phyloP scores from a whole-genome alignment of 2,329 filamentous ascomycete species.

The Aspergillus viridinutans region DNA sequence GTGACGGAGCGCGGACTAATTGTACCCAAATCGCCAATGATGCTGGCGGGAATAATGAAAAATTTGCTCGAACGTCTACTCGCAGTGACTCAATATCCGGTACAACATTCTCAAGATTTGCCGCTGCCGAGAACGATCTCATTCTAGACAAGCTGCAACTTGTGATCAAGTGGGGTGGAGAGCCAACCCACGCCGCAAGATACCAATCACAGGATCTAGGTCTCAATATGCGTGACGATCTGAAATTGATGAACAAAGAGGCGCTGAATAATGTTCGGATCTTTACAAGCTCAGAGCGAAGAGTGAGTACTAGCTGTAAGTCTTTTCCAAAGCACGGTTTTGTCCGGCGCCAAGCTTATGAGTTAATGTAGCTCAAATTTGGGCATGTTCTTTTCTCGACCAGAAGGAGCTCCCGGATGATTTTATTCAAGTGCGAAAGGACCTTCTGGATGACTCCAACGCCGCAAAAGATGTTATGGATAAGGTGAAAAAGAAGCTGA shows the following conservation, averaged over 20 bases:
- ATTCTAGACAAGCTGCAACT: conserved; percentile 94
- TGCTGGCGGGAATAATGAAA: conserved; percentile 22
- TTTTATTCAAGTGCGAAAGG: conserved; percentile 86
- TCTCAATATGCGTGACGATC: conserved; percentile 91
- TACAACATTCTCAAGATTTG: conserved; percentile 88
- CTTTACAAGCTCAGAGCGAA: conserved; percentile 91
- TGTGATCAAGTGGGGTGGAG: conserved; percentile 98
- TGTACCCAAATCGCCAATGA: conserved; percentile 18
- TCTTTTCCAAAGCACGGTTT: conserved; percentile 2
- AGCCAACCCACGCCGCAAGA: conserved; percentile 92
- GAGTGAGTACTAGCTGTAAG: conserved; percentile 77
- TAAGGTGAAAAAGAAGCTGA: conserved; percentile 99
- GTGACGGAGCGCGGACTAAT: conserved; percentile 8
- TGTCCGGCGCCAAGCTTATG: conserved; percentile 9
- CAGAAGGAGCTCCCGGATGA: conserved; percentile 80
- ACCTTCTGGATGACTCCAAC: conserved; percentile 94
- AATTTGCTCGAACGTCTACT: conserved; percentile 49
- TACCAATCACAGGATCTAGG: conserved; percentile 96
- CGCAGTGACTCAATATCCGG: conserved; percentile 83
- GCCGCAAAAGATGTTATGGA: conserved; percentile 99
- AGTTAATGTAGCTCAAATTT: conserved; percentile 69
- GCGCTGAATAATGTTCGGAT: conserved; percentile 89
- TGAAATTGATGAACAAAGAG: conserved; percentile 87
- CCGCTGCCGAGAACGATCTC: conserved; percentile 86
- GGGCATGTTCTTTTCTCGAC: conserved; percentile 82